Conservation (phyloP, 352 stramenopile genomes). For the Aphanomyces euteiches region DNA sequence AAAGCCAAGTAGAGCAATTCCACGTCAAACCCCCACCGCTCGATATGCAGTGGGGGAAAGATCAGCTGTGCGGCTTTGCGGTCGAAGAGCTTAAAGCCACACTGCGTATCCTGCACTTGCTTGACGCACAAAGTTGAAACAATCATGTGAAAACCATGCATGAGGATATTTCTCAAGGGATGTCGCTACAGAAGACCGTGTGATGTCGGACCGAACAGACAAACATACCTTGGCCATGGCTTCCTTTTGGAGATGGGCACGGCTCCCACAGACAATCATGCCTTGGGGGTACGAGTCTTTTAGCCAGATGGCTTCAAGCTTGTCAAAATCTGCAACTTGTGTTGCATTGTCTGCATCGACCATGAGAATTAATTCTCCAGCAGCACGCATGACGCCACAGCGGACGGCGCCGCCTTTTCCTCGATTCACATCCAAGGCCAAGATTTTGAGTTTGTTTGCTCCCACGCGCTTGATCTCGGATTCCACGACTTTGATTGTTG, state of each 20-base stretch:
- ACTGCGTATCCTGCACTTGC: constrained; percentile 91
- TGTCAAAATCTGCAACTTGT: constrained; percentile 85
- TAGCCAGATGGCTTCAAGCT: constrained; percentile 47
- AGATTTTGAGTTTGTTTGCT: constrained; percentile 60
- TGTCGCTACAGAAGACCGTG: constrained; percentile 41
- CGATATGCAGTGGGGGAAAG: constrained; percentile 90
- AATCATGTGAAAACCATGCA: constrained; percentile 91
- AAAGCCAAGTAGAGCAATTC: constrained; percentile 87
- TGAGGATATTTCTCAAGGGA: constrained; percentile 86
- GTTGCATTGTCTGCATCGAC: constrained; percentile 92
- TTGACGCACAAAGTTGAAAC: constrained; percentile 83
- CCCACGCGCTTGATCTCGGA: constrained; percentile 48
- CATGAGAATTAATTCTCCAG: constrained; percentile 83
- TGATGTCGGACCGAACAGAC: not conserved
- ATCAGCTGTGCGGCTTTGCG: constrained; percentile 70
- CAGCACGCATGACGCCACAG: constrained; percentile 82
- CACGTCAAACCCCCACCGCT: constrained; percentile 94
- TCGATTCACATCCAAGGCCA: constrained; percentile 81
- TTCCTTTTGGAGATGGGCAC: constrained; percentile 84
- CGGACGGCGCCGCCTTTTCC: constrained; percentile 89
- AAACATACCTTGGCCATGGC: constrained; percentile 61
- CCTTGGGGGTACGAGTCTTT: constrained; percentile 34
- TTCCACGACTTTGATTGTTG: constrained; percentile 67
- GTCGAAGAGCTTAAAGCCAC: constrained; percentile 94
- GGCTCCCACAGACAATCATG: constrained; percentile 86